These are phyloP conservation scores for Ganoderma multipileum DNA, from an alignment of 1,284 basidiomycete species.

Conservation along the genomic window DNA sequence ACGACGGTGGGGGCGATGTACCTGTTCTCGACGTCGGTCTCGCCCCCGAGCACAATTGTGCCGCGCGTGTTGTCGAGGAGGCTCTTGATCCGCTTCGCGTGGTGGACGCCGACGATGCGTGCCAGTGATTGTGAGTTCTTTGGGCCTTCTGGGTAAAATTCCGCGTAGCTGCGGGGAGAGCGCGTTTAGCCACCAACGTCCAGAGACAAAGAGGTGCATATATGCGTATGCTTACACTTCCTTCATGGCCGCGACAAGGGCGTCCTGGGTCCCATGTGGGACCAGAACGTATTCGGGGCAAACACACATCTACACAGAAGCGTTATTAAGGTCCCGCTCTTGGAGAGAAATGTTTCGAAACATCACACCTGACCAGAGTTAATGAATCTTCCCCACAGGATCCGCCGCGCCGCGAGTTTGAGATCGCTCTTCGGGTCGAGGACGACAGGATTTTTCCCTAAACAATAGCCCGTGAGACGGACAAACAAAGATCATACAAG, in stretches of 20 bases:
- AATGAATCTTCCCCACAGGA: constrained; percentile 82
- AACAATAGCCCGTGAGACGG: not conserved
- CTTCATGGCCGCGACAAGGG: constrained; percentile 66
- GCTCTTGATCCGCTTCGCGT: constrained; percentile 68
- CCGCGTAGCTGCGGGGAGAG: constrained; percentile 50
- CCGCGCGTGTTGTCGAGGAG: constrained; percentile 78
- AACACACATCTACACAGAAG: constrained; percentile 42
- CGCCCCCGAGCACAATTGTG: constrained; percentile 73
- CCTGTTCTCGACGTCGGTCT: constrained; percentile 61
- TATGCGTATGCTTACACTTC: constrained; percentile 54
- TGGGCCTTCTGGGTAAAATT: constrained; percentile 62
- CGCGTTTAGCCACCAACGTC: not conserved
- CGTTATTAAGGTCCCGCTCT: not conserved
- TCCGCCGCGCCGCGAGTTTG: constrained; percentile 61
- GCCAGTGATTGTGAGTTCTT: constrained; percentile 50
- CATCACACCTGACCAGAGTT: constrained; percentile 74
- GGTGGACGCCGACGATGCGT: constrained; percentile 57
- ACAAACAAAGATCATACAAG: too few relatives aligned
- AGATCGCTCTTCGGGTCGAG: constrained; percentile 75
- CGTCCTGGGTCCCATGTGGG: constrained; percentile 65
- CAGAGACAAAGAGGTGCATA: not conserved
- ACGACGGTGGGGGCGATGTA: constrained; percentile 77
- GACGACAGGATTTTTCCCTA: constrained; percentile 88
- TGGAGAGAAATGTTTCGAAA: not conserved
- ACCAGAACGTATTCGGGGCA: constrained; percentile 87